Conservation (phyloP, 2,329 filamentous ascomycete genomes). For the Plenodomus biglobosus region DNA sequence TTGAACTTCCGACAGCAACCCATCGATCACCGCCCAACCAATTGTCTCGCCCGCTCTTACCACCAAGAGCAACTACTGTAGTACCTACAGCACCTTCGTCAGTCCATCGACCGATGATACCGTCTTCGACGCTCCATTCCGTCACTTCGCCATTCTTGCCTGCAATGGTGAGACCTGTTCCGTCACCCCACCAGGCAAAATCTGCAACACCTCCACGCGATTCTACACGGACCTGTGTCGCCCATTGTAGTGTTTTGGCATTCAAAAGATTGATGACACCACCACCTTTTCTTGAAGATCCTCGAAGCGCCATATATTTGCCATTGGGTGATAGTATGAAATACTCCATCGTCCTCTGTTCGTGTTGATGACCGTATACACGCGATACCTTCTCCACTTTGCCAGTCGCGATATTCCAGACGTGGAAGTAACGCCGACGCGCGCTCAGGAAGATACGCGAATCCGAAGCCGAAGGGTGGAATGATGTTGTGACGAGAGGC, state of each 20-base stretch:
- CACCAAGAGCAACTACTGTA: slow-evolving; percentile 79
- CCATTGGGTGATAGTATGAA: slow-evolving; percentile 89
- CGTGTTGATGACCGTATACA: slow-evolving; percentile 72
- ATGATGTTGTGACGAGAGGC: slow-evolving; percentile 80
- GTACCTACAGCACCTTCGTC: slow-evolving; percentile 89
- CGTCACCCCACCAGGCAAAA: slow-evolving; percentile 89
- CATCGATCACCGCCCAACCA: slow-evolving; percentile 78
- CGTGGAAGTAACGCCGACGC: slow-evolving; percentile 87
- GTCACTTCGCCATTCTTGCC: slow-evolving; percentile 87
- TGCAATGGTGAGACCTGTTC: slow-evolving; percentile 77
- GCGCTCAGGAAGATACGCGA: slow-evolving; percentile 86
- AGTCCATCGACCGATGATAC: slow-evolving; percentile 79
- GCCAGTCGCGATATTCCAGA: slow-evolving; percentile 85
- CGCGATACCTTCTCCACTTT: slow-evolving; percentile 78
- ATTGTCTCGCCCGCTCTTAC: slow-evolving; percentile 60
- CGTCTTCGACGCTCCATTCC: slow-evolving; percentile 75
- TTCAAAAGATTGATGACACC: slow-evolving; percentile 85
- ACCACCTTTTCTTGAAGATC: slow-evolving; percentile 78
- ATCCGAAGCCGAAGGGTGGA: slow-evolving; percentile 67
- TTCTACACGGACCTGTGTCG: slow-evolving; percentile 78
- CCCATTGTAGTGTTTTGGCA: slow-evolving; percentile 81
- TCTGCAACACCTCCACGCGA: slow-evolving; percentile 82
- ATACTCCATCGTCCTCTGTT: slow-evolving; percentile 87
- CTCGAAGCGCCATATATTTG: slow-evolving; percentile 79
- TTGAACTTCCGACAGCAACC: slow-evolving; percentile 83